Evolutionary conservation across 2,329 filamentous ascomycete genomes (phyloP), one percentile per base, ranked within the genome.

Genomic region (Nemania sp.): DNA sequence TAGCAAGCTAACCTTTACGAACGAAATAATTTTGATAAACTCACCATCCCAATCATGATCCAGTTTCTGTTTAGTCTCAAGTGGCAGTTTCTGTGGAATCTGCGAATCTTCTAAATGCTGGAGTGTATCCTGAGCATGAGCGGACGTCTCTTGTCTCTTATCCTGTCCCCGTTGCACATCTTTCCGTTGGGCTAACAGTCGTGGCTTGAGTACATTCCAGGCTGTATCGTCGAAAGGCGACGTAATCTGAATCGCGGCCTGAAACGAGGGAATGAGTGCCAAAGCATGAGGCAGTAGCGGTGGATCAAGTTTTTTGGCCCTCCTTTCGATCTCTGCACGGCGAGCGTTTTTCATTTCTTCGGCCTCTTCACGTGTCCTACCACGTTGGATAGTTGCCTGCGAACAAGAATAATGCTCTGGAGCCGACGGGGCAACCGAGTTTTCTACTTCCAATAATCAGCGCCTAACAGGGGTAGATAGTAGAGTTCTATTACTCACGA

Each of bases 231-330:
- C 85, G 62, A 93, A 74, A 17, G 86, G 84, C 20, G 81, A 78
- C 8, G 82, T 81, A 31, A 90, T 87, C 59, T 89, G 83, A 40
- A 89, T 80, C 24, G 89, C 86, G 31, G 86, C 87, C 65, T 87
- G 83, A 68, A 91, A 93, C 1, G 88, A 84, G 41, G 88, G 80
- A 70, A 91, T 89, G 64, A 87, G 84, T 50, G 80, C 79, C 52
- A 92, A 75, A 36, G 89, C 76, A 60, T 77, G 78, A 33, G 84
- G 72, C 43, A 76, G 73, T 52, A 93, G 74, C 1, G 89, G 86
- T 22, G 88, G 88, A 26, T 84, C 71, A 43, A 93, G 77, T 42
- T 80, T 75, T 68, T 81, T 72, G 65, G 86, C 89, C 23, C 88
- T 82, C 46, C 80, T 80, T 68, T 91, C 87, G 64, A 93, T 91